phyloP scores from a whole-genome alignment of 2,329 filamentous ascomycete genomes.

The Penicillium sp. region DNA sequence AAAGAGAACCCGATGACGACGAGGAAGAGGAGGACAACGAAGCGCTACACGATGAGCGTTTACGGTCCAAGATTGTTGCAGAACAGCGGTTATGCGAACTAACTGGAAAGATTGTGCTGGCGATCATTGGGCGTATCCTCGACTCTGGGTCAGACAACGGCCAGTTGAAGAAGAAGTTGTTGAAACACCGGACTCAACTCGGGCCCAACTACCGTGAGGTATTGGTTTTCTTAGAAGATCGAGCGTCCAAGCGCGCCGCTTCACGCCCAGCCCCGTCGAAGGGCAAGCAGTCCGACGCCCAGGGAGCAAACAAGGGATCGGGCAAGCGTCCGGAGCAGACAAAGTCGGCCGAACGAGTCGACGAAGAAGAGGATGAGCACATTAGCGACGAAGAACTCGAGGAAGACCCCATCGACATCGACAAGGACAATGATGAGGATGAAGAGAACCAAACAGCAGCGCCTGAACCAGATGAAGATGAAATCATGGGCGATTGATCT shows the following conservation, averaged over 20 bases:
- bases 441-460: slow-evolving; percentile 32
- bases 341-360: slow-evolving; percentile 50
- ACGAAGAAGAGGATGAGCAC: slow-evolving; percentile 43
- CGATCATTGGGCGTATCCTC: slow-evolving; percentile 74
- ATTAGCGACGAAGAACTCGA: slow-evolving; percentile 44
- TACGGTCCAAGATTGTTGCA: slow-evolving; percentile 71
- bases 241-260: slow-evolving; percentile 48
- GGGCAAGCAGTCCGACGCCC: slow-evolving; percentile 35
- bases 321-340: slow-evolving; percentile 28
- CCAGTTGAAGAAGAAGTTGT: slow-evolving; percentile 71
- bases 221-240: slow-evolving; percentile 76
- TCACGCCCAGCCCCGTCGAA: slow-evolving; percentile 33
- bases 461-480: slow-evolving; percentile 44
- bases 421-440: slow-evolving; percentile 47
- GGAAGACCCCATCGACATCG: slow-evolving; percentile 40
- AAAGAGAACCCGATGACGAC: slow-evolving; percentile 59
- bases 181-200: slow-evolving; percentile 78
- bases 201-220: slow-evolving; percentile 87
- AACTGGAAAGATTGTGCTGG: slow-evolving; percentile 81
- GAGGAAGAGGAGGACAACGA: slow-evolving; percentile 41
- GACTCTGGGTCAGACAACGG: slow-evolving; percentile 67
- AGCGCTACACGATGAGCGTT: slow-evolving; percentile 55
- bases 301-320: slow-evolving; percentile 23
- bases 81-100: slow-evolving; percentile 88
- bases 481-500: slow-evolving; percentile 49